Evolutionary conservation across 495 filamentous ascomycete genomes (phyloP).

Genomic region (Penicillium verhagenii): DNA sequence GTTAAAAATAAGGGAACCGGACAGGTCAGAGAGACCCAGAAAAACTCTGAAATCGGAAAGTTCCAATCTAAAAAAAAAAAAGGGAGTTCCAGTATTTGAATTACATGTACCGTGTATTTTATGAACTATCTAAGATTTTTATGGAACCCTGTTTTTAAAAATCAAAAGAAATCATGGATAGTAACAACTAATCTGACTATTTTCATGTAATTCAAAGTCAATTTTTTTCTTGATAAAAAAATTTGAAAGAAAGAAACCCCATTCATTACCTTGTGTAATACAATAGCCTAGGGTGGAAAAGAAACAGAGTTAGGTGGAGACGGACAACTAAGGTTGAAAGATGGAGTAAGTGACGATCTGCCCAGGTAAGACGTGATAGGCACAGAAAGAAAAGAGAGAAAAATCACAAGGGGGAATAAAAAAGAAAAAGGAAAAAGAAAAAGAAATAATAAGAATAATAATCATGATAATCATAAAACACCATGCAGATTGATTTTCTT

Average conservation of each 20-base stretch:
- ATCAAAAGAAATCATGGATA: neutral
- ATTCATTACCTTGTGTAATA: constrained; percentile 8
- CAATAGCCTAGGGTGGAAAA: constrained; percentile 16
- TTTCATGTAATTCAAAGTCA: no score
- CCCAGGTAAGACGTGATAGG: constrained; percentile 15
- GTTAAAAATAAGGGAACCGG: constrained; percentile 31
- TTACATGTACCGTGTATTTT: constrained; percentile 6
- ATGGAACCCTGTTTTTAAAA: neutral
- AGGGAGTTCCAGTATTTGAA: constrained; percentile 25
- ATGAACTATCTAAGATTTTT: neutral
- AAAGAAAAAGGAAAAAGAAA: constrained; percentile 9
- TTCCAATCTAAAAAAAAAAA: constrained; percentile 33
- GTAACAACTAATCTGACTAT: no score
- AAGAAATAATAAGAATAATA: constrained; percentile 7
- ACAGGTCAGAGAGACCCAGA: constrained; percentile 19
- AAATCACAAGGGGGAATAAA: constrained; percentile 15
- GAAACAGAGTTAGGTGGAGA: constrained; percentile 27
- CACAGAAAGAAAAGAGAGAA: constrained; percentile 3
- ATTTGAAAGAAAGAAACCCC: constrained; percentile 9
- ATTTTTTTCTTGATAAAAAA: neutral
- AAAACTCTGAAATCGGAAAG: constrained; percentile 22
- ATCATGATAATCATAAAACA: no score
- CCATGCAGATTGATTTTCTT: neutral
- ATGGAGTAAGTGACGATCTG: constrained; percentile 22
- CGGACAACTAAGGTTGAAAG: constrained; percentile 22